Conservation (phyloP, 1,139 yeast species). For the Nakaseomyces nivariensis region DNA sequence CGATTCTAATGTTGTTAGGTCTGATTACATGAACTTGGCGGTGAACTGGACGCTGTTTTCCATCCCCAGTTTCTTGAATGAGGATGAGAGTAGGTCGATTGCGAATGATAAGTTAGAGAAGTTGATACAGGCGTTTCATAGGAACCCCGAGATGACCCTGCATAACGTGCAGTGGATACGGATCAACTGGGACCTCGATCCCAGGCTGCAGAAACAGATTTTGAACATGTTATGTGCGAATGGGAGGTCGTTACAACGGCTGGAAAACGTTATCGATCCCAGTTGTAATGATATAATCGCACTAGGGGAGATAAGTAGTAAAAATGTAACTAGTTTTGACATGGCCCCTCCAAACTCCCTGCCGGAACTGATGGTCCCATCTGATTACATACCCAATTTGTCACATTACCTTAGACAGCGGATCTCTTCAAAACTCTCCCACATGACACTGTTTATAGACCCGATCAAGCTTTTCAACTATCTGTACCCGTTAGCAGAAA, state of each 20-base stretch:
- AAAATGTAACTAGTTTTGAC: slow-evolving; percentile 30
- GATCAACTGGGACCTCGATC: slow-evolving; percentile 34
- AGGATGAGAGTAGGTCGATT: slow-evolving; percentile 23
- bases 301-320: slow-evolving; percentile 18
- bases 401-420: slow-evolving; percentile 22
- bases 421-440: slow-evolving; percentile 24
- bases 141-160: slow-evolving; percentile 16
- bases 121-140: slow-evolving; percentile 24
- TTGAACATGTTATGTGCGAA: slow-evolving; percentile 23
- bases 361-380: slow-evolving; percentile 28
- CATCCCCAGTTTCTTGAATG: slow-evolving; percentile 25
- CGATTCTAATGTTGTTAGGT: slow-evolving; percentile 30
- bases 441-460: slow-evolving; percentile 32
- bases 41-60: slow-evolving; percentile 28
- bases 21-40: slow-evolving; percentile 27
- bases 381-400: slow-evolving; percentile 26
- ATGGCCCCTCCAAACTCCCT: slow-evolving; percentile 34
- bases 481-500: slow-evolving; percentile 23
- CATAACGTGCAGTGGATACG: slow-evolving; percentile 31
- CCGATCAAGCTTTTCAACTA: slow-evolving; percentile 31
- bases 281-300: slow-evolving; percentile 30
- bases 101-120: slow-evolving; percentile 24
- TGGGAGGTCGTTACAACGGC: slow-evolving; percentile 26
- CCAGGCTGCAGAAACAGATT: slow-evolving; percentile 25
- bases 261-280: slow-evolving; percentile 35